Conservation (phyloP, 1,284 basidiomycete genomes). For the Melampsora americana region DNA sequence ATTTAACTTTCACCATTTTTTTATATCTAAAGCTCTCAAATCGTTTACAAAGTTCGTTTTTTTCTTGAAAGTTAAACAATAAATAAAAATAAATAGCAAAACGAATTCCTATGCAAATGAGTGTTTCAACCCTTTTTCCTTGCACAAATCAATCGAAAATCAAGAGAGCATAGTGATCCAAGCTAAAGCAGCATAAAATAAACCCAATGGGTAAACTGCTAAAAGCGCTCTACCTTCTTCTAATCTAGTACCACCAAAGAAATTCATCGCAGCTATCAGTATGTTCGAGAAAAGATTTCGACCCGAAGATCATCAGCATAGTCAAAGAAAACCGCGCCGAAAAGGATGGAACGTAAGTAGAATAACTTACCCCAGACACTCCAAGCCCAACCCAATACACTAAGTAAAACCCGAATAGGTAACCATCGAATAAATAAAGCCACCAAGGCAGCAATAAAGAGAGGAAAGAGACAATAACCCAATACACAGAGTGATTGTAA, state of each 20-base stretch:
- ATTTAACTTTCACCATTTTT: no score
- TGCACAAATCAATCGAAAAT: not conserved
- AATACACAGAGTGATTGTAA: conserved; percentile 90
- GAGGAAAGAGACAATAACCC: conserved; percentile 82
- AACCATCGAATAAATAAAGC: conserved; percentile 79
- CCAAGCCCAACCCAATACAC: conserved; percentile 83
- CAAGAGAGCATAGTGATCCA: conserved; percentile 53
- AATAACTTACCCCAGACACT: conserved; percentile 78
- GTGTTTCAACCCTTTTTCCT: no score
- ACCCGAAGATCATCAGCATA: not conserved
- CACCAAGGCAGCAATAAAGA: conserved; percentile 80
- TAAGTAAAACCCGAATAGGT: conserved; percentile 77
- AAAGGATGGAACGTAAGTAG: conserved; percentile 6
- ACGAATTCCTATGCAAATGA: not conserved
- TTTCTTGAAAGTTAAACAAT: not conserved
- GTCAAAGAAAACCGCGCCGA: conserved; percentile 10
- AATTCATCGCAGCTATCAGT: conserved; percentile 77
- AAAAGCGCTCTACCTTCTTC: conserved; percentile 79
- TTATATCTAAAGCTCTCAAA: no score
- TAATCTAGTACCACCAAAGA: conserved; percentile 86
- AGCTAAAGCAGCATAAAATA: conserved; percentile 58
- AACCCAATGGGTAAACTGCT: conserved; percentile 82
- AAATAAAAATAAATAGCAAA: not conserved
- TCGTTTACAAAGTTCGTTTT: not conserved
- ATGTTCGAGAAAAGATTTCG: not conserved